Conservation (phyloP, 31 red algal species). For the Odonthalia washingtoniensis region DNA sequence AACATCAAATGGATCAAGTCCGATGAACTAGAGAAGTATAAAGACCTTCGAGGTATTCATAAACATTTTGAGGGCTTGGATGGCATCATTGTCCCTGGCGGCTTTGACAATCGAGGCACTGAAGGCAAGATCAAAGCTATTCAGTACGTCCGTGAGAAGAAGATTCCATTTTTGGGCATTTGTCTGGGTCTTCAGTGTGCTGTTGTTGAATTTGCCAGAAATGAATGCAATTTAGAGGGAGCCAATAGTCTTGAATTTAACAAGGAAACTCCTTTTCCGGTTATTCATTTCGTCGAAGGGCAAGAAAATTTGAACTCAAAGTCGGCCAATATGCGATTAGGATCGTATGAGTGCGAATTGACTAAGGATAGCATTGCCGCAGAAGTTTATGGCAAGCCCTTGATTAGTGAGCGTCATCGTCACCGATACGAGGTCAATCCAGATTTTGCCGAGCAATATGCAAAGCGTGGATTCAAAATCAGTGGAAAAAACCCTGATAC, state of each 20-base stretch:
- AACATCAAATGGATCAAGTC: constrained; percentile 88
- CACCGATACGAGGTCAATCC: constrained; percentile 99
- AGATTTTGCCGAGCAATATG: constrained; percentile 62
- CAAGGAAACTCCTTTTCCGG: constrained; percentile 43
- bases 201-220: constrained; percentile 85
- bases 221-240: constrained; percentile 25
- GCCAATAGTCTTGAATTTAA: constrained; percentile 89
- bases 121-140: constrained; percentile 94
- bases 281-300: constrained; percentile 85
- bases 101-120: constrained; percentile 95
- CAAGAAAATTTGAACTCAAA: constrained; percentile 88
- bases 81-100: constrained; percentile 97
- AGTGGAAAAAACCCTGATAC: constrained; percentile 84
- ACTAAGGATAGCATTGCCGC: constrained; percentile 63
- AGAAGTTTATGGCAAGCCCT: constrained; percentile 67
- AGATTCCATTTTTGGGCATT: constrained; percentile 96
- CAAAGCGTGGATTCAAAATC: constrained; percentile 70
- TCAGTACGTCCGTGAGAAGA: constrained; percentile 72
- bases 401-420: constrained; percentile 90
- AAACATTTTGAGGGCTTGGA: constrained; percentile 63
- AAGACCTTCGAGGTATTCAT: constrained; percentile 58
- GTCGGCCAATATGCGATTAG: constrained; percentile 98
- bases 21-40: constrained; percentile 71
- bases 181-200: constrained; percentile 99
- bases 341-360: constrained; percentile 77